Base-by-base conservation (phyloP, 495 filamentous ascomycete species). In the Bombardia bombarda region DNA sequence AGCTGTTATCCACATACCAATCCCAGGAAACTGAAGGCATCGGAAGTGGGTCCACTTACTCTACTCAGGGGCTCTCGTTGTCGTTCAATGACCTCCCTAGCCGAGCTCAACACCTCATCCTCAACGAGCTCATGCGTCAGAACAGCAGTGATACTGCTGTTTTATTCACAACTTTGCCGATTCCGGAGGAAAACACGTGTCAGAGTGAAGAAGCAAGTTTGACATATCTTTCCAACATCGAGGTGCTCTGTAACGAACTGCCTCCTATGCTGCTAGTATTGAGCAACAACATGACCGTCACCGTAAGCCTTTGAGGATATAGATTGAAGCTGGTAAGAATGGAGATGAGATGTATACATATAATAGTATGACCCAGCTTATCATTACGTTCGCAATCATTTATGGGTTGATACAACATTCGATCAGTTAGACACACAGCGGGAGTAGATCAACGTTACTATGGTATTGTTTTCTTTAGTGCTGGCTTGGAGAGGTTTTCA, bases 231-330 rank as follows among this genome's bases (percentile, higher is more conserved):
- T 77, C 69, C 43, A 85, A 90, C 57, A 67, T 93, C 40, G 85
- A 90, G 55, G 78, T 90, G 30, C 61, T 85, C 42, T 86, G 79
- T 59, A 69, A 80, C 50, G 79, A 71, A 2, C 58, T 80, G 40
- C 81, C 84, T 34, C 83, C 87, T 8, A 73, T 80, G 38, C 56
- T 93, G 24, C 50, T 92, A 49, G 83, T 93, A n/a, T 75, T 92
- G 64, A 87, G 83, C 55, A 93, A 92, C 64, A 88, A 83, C 48
- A 86, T 93, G 83, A 90, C 85, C 12, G 87, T 92, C 38, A 92
- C 87, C 14, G 89, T 88, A 65, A 86, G 84, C 57, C 63, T 90
- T 41, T 90, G 48, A 57, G 33, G 2, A 28, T n/a, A n/a, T n/a
- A 37, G 16, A 33, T 33, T 14, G 25, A 12, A 6, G 6, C 7